Conservation (phyloP, 2,329 filamentous ascomycete species). For the Fusarium fracticaudum region DNA sequence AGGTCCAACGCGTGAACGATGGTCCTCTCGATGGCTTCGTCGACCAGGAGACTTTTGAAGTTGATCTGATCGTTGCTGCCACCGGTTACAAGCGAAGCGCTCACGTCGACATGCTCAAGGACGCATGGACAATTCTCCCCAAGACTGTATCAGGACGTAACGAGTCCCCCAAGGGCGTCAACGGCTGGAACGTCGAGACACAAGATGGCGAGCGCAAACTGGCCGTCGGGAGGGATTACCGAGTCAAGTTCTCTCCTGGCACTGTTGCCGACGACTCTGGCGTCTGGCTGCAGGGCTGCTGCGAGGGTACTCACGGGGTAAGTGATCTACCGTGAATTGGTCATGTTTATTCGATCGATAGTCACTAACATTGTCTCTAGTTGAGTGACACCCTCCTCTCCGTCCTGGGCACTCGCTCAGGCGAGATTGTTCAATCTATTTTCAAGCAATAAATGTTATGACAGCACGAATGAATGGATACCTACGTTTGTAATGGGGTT, state of each 20-base stretch:
- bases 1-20: conserved; percentile 60
- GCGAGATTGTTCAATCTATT: conserved; percentile 80
- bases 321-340: conserved; percentile 53
- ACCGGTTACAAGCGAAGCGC: conserved; percentile 85
- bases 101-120: conserved; percentile 80
- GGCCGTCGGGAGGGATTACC: conserved; percentile 80
- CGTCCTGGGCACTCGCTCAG: conserved; percentile 77
- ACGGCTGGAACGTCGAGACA: conserved; percentile 54
- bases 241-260: conserved; percentile 74
- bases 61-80: conserved; percentile 85
- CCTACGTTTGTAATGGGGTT: conserved; percentile 36
- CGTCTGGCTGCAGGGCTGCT: conserved; percentile 93
- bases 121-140: conserved; percentile 73
- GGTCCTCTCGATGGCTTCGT: conserved; percentile 54
- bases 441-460: conserved; percentile 57
- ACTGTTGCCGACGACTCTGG: conserved; percentile 78
- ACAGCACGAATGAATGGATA: conserved; percentile 35
- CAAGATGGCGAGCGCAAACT: conserved; percentile 60
- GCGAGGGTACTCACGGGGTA: conserved; percentile 91
- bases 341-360: not conserved
- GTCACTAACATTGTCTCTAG: conserved; percentile 51
- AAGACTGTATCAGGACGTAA: conserved; percentile 47
- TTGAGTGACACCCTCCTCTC: conserved; percentile 85
- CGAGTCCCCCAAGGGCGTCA: conserved; percentile 48
- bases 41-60: conserved; percentile 70